Evolutionary conservation across 495 filamentous ascomycete genomes (phyloP).

Genomic region (Tuber aestivum): DNA sequence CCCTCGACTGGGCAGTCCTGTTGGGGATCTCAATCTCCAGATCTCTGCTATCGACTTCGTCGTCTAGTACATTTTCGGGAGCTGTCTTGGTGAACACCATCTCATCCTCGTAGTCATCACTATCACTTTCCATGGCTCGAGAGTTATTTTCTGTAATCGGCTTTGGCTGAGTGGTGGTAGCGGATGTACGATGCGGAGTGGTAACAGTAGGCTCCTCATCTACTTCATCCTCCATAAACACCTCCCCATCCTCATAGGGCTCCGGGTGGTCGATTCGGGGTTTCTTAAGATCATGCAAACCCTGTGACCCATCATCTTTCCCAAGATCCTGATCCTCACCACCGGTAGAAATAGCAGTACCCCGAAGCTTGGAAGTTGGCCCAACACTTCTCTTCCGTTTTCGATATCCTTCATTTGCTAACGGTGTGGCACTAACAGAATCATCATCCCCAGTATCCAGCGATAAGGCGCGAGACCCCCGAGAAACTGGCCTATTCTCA

Average conservation of each 20-base stretch:
- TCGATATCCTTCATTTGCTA: constrained; percentile 20
- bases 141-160: constrained; percentile 25
- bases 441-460: constrained; percentile 42
- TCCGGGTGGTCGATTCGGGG: neutral
- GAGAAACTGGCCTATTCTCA: constrained; percentile 35
- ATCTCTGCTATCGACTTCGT: constrained; percentile 28
- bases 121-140: constrained; percentile 37
- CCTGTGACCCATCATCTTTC: neutral
- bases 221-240: constrained; percentile 18
- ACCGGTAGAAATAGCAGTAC: constrained; percentile 39
- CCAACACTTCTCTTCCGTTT: constrained; percentile 41
- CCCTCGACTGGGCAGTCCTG: constrained; percentile 4
- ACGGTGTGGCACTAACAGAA: constrained; percentile 25
- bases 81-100: constrained; percentile 20
- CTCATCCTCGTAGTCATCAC: constrained; percentile 27
- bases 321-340: constrained; percentile 26
- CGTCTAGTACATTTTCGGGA: constrained; percentile 24
- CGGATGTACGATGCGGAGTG: constrained; percentile 2
- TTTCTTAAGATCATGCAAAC: neutral
- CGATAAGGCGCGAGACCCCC: constrained; percentile 36
- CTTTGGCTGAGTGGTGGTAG: constrained; percentile 17
- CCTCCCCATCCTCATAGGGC: neutral
- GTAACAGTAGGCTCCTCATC: constrained; percentile 11
- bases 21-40: constrained; percentile 8
- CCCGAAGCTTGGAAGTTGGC: constrained; percentile 38